These are phyloP conservation scores for Triticum dicoccoides DNA, from an alignment of 176 grass and related monocot genomes.

Conservation along the genomic window DNA sequence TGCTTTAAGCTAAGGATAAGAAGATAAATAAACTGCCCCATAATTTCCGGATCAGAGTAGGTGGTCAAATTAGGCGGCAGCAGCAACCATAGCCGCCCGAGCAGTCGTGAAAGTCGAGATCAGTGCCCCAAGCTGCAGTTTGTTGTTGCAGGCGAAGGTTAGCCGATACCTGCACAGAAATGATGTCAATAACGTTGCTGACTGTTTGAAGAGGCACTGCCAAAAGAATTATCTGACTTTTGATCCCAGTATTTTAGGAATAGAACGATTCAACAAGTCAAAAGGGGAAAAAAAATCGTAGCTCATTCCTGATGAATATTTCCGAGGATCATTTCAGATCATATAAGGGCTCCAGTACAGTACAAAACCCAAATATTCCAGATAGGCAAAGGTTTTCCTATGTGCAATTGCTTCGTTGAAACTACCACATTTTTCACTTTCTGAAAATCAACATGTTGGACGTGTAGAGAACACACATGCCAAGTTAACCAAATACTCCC, in stretches of 20 bases:
- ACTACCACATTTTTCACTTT: neutral
- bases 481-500: neutral
- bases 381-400: neutral
- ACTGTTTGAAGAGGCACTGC: neutral
- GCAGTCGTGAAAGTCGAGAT: conserved; percentile 80
- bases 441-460: neutral
- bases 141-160: conserved; percentile 83
- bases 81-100: conserved; percentile 62
- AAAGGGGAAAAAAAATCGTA: neutral
- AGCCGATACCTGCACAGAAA: conserved; percentile 67
- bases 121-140: conserved; percentile 81
- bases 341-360: neutral
- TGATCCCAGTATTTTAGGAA: neutral
- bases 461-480: neutral
- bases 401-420: neutral
- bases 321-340: neutral
- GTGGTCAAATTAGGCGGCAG: conserved; percentile 37
- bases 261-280: neutral
- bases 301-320: neutral
- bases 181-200: neutral
- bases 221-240: neutral
- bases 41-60: neutral
- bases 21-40: neutral
- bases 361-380: conserved; percentile 19
- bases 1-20: conserved; percentile 15